phyloP scores from a whole-genome alignment of 768 basidiomycete genomes.

The Podaxis sp. region DNA sequence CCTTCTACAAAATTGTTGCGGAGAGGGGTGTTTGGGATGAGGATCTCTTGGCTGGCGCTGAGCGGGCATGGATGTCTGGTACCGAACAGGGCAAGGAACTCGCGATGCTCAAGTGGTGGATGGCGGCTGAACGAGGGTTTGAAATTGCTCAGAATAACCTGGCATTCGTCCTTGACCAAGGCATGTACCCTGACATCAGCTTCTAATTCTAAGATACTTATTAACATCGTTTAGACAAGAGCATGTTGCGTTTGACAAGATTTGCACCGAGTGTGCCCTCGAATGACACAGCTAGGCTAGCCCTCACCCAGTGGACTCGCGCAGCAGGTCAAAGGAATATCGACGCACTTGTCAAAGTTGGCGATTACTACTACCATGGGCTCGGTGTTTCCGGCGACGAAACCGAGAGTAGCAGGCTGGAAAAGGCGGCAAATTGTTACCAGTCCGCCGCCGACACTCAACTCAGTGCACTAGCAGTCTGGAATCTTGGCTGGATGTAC shows the following conservation, averaged over 20 bases:
- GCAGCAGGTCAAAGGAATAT: slow-evolving; percentile 92
- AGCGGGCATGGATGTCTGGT: slow-evolving; percentile 68
- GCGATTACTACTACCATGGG: slow-evolving; percentile 95
- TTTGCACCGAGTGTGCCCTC: slow-evolving; percentile 73
- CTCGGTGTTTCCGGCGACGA: slow-evolving; percentile 75
- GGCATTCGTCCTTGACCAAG: slow-evolving; percentile 90
- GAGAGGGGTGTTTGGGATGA: slow-evolving; percentile 91
- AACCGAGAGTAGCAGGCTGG: slow-evolving; percentile 58
- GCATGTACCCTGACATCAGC: slow-evolving; percentile 36
- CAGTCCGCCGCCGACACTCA: slow-evolving; percentile 94
- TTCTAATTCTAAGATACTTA: background rate
- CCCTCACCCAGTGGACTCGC: slow-evolving; percentile 91
- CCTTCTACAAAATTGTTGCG: slow-evolving; percentile 89
- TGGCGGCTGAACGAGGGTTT: slow-evolving; percentile 89
- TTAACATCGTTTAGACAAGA: slow-evolving; percentile 51
- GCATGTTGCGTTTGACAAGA: slow-evolving; percentile 63
- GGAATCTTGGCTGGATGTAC: slow-evolving; percentile 99
- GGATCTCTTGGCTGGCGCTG: slow-evolving; percentile 79
- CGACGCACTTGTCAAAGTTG: slow-evolving; percentile 97
- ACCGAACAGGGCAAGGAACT: slow-evolving; percentile 73
- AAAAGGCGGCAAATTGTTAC: slow-evolving; percentile 93
- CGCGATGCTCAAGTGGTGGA: slow-evolving; percentile 93
- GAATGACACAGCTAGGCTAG: slow-evolving; percentile 79
- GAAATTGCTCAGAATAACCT: slow-evolving; percentile 96
- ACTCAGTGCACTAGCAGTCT: slow-evolving; percentile 91